Percentiles rank a stretch among this genome's conserved stretches.
These are phyloP conservation scores for Coemansia sp. DNA, from an alignment of 192 early-diverging fungal species.

Conservation along the genomic window DNA sequence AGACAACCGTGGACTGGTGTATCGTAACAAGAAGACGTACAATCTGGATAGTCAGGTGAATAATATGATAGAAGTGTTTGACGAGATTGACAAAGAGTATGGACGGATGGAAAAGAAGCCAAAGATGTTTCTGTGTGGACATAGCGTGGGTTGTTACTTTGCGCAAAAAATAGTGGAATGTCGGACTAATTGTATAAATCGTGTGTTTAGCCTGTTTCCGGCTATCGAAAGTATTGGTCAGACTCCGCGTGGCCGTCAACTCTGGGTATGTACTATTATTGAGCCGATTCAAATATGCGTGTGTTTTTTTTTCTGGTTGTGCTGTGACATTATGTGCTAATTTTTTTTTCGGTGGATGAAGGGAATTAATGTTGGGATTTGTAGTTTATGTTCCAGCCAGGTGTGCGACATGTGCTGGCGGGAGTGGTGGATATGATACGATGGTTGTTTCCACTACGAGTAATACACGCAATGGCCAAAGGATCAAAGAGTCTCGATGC, in stretches of 20 bases:
- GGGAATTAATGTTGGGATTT: background rate
- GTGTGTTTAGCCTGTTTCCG: slow-evolving; percentile 74
- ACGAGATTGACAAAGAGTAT: slow-evolving; percentile 30
- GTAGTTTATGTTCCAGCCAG: slow-evolving; percentile 27
- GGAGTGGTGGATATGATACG: slow-evolving; percentile 40
- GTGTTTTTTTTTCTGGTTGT: background rate
- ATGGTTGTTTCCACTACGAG: slow-evolving; percentile 30
- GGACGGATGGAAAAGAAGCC: background rate
- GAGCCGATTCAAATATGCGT: background rate
- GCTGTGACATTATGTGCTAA: background rate
- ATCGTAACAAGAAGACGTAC: slow-evolving; percentile 14
- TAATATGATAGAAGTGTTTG: slow-evolving; percentile 44
- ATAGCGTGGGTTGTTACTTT: slow-evolving; percentile 49
- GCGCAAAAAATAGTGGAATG: slow-evolving; percentile 58
- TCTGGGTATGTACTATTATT: slow-evolving; percentile 25
- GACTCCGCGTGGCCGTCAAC: slow-evolving; percentile 70
- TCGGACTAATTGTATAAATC: slow-evolving; percentile 62
- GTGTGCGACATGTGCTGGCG: slow-evolving; percentile 26
- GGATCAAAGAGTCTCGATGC: slow-evolving; percentile 27
- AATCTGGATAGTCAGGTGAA: slow-evolving; percentile 33
- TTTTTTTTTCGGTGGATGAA: background rate
- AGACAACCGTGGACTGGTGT: slow-evolving; percentile 33
- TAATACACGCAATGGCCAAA: slow-evolving; percentile 16
- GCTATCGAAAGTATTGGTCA: slow-evolving; percentile 72
- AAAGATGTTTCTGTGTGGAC: slow-evolving; percentile 22